Percentiles rank a stretch among this genome's conserved stretches.
phyloP scores from a whole-genome alignment of 495 filamentous ascomycete species.

The Gamarada debralockiae region DNA sequence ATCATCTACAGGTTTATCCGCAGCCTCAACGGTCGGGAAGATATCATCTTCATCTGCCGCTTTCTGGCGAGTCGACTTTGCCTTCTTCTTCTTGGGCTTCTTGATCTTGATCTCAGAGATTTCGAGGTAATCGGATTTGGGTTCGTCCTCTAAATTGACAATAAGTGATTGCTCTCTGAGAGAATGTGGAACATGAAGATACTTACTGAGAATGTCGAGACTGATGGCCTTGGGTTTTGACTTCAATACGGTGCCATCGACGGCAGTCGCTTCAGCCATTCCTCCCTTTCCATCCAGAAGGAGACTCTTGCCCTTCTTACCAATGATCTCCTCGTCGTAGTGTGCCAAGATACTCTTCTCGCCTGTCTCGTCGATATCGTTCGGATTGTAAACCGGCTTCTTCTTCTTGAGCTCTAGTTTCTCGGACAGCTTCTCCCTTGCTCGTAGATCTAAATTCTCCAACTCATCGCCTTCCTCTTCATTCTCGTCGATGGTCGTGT shows the following conservation, averaged over 20 bases:
- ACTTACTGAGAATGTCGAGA: constrained; percentile 56
- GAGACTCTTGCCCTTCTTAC: constrained; percentile 87
- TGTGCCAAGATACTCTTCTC: constrained; percentile 68
- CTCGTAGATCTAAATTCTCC: constrained; percentile 74
- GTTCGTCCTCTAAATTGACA: constrained; percentile 48
- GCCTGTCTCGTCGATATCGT: constrained; percentile 57
- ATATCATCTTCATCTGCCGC: constrained; percentile 73
- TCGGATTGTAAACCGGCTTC: constrained; percentile 84
- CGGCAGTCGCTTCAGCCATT: constrained; percentile 49
- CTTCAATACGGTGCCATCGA: constrained; percentile 47
- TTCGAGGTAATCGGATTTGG: constrained; percentile 83
- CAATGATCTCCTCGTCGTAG: constrained; percentile 93
- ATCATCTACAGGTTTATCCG: constrained; percentile 31
- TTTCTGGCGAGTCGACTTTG: constrained; percentile 67
- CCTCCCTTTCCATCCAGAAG: constrained; percentile 75
- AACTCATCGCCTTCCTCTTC: constrained; percentile 92
- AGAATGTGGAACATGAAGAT: not conserved
- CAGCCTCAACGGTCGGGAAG: constrained; percentile 41
- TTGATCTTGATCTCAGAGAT: constrained; percentile 79
- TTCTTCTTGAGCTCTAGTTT: constrained; percentile 86
- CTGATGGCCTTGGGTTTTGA: constrained; percentile 67
- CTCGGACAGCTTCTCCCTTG: constrained; percentile 73
- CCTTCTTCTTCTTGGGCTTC: constrained; percentile 93
- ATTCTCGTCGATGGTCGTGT: constrained; percentile 78
- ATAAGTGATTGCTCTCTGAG: constrained; percentile 21